Percentiles rank a stretch among this genome's conserved stretches.
phyloP scores from a whole-genome alignment of 257 asterid genomes.

The Apocynum venetum region DNA sequence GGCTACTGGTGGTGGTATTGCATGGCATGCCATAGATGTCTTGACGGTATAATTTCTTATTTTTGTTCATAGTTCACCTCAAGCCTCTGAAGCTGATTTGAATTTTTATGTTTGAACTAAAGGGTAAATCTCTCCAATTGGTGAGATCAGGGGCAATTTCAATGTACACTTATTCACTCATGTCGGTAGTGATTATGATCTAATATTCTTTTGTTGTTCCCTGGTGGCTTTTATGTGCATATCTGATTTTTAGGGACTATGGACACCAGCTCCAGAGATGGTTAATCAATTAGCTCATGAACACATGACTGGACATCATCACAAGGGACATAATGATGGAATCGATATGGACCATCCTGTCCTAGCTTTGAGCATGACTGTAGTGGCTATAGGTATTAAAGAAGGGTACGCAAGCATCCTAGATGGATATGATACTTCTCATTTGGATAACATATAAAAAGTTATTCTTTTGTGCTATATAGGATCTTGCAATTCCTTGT shows the following conservation, averaged over 20 bases:
- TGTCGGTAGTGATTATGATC: background rate
- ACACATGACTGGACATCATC: conserved; percentile 44
- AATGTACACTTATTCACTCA: background rate
- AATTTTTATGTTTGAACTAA: background rate
- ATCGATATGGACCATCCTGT: conserved; percentile 88
- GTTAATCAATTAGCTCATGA: conserved; percentile 47
- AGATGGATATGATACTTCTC: background rate
- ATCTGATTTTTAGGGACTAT: conserved; percentile 44
- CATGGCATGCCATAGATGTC: conserved; percentile 89
- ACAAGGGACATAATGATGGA: conserved; percentile 68
- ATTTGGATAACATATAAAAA: background rate
- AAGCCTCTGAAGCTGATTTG: background rate
- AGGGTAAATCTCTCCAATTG: background rate
- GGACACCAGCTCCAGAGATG: conserved; percentile 62
- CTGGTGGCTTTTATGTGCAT: background rate
- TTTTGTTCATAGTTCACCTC: conserved; percentile 2
- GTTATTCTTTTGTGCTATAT: too few species aligned
- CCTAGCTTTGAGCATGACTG: conserved; percentile 77
- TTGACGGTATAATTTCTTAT: conserved; percentile 42
- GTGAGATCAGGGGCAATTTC: background rate
- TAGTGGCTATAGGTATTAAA: conserved; percentile 75
- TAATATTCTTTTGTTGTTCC: background rate
- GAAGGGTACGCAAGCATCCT: conserved; percentile 62
- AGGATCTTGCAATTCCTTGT: background rate
- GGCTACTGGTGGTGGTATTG: conserved; percentile 95